phyloP scores from a whole-genome alignment of 768 basidiomycete genomes.

The Lentinula lateritia region DNA sequence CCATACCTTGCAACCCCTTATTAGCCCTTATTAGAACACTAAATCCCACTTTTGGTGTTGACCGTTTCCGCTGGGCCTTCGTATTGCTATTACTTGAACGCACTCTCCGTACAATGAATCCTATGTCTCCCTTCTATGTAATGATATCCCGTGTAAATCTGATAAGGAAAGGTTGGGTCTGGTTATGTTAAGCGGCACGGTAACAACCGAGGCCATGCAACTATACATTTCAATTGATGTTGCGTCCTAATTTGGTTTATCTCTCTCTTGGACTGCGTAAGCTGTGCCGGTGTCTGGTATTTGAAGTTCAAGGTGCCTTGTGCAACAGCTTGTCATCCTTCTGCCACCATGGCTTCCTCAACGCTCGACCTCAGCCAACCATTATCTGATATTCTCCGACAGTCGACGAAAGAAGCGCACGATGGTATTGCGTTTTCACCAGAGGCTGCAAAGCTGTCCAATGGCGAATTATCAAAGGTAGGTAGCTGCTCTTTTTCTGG shows the following conservation, averaged over 20 bases:
- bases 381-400: constrained; percentile 41
- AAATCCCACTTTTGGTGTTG: too few species aligned
- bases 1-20: not conserved
- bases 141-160: not conserved
- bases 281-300: not conserved
- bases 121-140: too few species aligned
- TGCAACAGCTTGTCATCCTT: constrained; percentile 6
- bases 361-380: constrained; percentile 34
- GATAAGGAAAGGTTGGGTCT: not conserved
- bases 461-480: constrained; percentile 47
- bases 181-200: too few species aligned
- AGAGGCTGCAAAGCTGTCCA: constrained; percentile 51
- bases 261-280: not conserved
- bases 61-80: too few species aligned
- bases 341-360: constrained; percentile 24
- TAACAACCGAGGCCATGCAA: too few species aligned
- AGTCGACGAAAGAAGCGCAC: constrained; percentile 48
- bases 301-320: not conserved
- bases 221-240: too few species aligned
- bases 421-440: constrained; percentile 50
- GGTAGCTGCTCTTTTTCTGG: not conserved
- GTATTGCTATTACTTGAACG: too few species aligned
- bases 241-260: too few species aligned
- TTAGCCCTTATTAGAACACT: not conserved
- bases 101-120: too few species aligned